A percentile compares a stretch with the other conserved stretches of the same genome.
phyloP scores from a whole-genome alignment of 371 early-diverging fungal genomes.

The Neoconidiobolus thromboides region DNA sequence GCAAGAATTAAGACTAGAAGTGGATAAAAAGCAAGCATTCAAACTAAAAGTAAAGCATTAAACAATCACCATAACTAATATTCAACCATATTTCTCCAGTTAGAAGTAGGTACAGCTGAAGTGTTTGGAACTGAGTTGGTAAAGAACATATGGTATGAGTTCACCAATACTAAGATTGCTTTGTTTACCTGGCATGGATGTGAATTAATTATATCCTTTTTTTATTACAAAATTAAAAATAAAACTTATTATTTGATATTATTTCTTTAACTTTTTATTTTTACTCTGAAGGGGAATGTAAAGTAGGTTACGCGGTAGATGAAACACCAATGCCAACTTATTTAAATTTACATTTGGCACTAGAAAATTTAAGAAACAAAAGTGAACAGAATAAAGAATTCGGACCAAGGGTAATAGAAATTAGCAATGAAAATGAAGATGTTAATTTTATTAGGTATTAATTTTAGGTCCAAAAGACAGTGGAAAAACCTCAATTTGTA shows the following conservation, averaged over 20 bases:
- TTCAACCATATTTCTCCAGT: too few relatives aligned
- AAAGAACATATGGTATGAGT: slow-evolving; percentile 43
- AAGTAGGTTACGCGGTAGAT: slow-evolving; percentile 68
- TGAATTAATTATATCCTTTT: slow-evolving; percentile 35
- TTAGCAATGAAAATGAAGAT: background rate
- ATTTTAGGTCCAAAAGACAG: slow-evolving; percentile 79
- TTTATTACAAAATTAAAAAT: background rate
- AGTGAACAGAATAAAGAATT: slow-evolving; percentile 23
- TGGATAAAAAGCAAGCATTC: slow-evolving; percentile 16
- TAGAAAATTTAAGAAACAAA: slow-evolving; percentile 52
- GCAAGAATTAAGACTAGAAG: slow-evolving; percentile 58
- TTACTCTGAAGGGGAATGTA: slow-evolving; percentile 38
- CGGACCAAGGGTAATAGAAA: slow-evolving; percentile 38
- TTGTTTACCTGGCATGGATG: slow-evolving; percentile 91
- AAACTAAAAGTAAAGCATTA: slow-evolving; percentile 3
- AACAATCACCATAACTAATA: too few relatives aligned
- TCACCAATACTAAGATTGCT: slow-evolving; percentile 72
- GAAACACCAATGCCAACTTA: slow-evolving; percentile 89
- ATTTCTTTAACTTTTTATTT: slow-evolving; percentile 3
- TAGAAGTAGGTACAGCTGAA: slow-evolving; percentile 51
- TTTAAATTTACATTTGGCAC: slow-evolving; percentile 66
- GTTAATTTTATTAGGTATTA: slow-evolving; percentile 29
- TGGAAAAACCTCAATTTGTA: slow-evolving; percentile 75
- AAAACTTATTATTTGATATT: slow-evolving; percentile 8
- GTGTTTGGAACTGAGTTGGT: slow-evolving; percentile 83